Evolutionary conservation across 306 rosid genomes (phyloP).

Genomic region (Datisca glomerata): DNA sequence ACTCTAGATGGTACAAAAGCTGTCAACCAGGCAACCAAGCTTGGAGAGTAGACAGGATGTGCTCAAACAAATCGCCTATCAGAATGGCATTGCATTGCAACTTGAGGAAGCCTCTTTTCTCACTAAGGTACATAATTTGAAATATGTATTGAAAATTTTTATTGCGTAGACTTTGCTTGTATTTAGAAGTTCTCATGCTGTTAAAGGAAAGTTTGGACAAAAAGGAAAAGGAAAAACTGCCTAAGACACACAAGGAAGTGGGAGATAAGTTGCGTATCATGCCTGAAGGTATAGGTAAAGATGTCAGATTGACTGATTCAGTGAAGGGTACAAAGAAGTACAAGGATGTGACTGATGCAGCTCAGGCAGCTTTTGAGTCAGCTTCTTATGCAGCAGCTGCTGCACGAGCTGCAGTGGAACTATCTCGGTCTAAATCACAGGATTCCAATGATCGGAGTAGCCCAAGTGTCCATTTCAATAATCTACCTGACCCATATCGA

Average conservation of each 20-base stretch:
- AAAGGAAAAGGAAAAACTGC: conserved; percentile 19
- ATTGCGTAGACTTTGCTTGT: too few species aligned
- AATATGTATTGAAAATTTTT: too few species aligned
- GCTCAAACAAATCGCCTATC: conserved; percentile 62
- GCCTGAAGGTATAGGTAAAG: conserved; percentile 18
- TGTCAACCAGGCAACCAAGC: conserved; percentile 58
- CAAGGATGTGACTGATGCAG: conserved; percentile 80
- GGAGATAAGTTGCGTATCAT: conserved; percentile 11
- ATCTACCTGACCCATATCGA: background rate
- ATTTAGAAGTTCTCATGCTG: too few species aligned
- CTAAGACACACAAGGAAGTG: conserved; percentile 9
- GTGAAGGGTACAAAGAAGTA: conserved; percentile 26
- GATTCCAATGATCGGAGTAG: conserved; percentile 41
- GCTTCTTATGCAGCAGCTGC: conserved; percentile 86
- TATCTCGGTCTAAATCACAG: conserved; percentile 47
- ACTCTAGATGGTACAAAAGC: conserved; percentile 46
- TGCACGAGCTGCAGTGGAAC: conserved; percentile 79
- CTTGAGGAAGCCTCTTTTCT: conserved; percentile 28
- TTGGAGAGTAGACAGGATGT: conserved; percentile 54
- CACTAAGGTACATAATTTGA: conserved; percentile 30
- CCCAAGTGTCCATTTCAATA: conserved; percentile 17
- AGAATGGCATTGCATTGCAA: conserved; percentile 39
- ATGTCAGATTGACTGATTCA: conserved; percentile 30
- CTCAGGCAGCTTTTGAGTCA: conserved; percentile 90
- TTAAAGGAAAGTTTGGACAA: conserved; percentile 31